Evolutionary conservation across 2,329 filamentous ascomycete species (phyloP).

Genomic region (Fusarium chaquense): DNA sequence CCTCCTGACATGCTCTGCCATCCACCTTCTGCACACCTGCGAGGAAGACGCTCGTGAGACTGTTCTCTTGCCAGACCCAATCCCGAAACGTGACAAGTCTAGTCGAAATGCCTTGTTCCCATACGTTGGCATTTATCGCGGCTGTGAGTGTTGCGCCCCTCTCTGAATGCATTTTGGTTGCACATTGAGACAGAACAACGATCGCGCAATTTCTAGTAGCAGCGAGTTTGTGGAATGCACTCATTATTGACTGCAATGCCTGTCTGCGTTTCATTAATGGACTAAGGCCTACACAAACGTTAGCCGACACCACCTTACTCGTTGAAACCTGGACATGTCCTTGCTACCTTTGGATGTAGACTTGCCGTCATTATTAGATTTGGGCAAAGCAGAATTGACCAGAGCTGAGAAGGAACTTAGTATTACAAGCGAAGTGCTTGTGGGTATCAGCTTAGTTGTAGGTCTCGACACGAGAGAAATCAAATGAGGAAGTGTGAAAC

Average conservation of each 20-base stretch:
- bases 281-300: conserved; percentile 50
- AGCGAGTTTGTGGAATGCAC: conserved; percentile 79
- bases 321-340: conserved; percentile 50
- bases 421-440: conserved; percentile 75
- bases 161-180: conserved; percentile 80
- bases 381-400: conserved; percentile 81
- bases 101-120: conserved; percentile 82
- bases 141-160: conserved; percentile 77
- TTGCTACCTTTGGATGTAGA: conserved; percentile 54
- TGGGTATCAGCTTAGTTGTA: conserved; percentile 71
- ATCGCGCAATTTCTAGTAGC: conserved; percentile 78
- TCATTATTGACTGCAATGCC: conserved; percentile 72
- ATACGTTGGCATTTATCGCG: conserved; percentile 78
- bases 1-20: conserved; percentile 60
- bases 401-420: conserved; percentile 83
- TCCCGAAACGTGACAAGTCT: conserved; percentile 84
- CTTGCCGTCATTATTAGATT: conserved; percentile 59
- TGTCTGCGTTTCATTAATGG: conserved; percentile 61
- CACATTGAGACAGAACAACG: conserved; percentile 81
- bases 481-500: conserved; percentile 75
- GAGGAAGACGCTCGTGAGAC: conserved; percentile 65
- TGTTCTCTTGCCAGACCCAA: conserved; percentile 67
- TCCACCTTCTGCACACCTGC: conserved; percentile 74
- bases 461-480: conserved; percentile 79
- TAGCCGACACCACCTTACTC: conserved; percentile 11